Percentiles rank a stretch among this genome's conserved stretches.
Evolutionary conservation across 805 yeast species (phyloP).

Genomic region (Vanderwaltozyma yarrowii): DNA sequence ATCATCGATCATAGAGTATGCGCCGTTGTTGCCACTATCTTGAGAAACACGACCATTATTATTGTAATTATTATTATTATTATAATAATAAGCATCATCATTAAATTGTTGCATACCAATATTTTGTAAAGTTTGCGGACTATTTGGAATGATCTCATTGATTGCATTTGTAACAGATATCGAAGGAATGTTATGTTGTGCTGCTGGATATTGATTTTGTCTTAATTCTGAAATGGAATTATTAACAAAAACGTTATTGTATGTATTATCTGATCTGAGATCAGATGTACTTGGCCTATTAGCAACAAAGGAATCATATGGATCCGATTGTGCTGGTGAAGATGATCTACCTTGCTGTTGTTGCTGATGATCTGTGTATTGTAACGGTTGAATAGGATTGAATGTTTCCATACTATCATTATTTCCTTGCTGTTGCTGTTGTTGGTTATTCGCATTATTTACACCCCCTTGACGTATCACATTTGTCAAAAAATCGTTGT

Average conservation of each 20-base stretch:
- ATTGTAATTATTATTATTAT: neutral
- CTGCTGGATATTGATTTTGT: neutral
- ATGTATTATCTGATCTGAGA: neutral
- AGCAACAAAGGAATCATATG: slow-evolving; percentile 1
- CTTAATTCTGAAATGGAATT: neutral
- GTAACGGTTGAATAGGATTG: neutral
- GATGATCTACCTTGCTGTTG: too few species aligned
- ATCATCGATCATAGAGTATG: neutral
- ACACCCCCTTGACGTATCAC: too few species aligned
- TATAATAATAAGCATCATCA: slow-evolving; percentile 1
- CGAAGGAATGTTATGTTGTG: neutral
- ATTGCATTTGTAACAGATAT: neutral
- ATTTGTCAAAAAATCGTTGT: too few species aligned
- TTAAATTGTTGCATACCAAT: neutral
- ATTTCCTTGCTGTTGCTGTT: too few species aligned
- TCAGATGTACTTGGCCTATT: neutral
- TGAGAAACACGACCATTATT: neutral
- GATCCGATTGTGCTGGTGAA: too few species aligned
- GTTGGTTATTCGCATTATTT: too few species aligned
- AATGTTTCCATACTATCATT: neutral
- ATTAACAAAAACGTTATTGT: neutral
- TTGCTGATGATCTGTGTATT: neutral
- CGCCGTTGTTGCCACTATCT: neutral
- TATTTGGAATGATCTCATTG: slow-evolving; percentile 1
- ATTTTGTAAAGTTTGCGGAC: slow-evolving; percentile 1